Evolutionary conservation across 2,329 filamentous ascomycete species (phyloP), one percentile per base, ranked within the genome.

Genomic region (Fusarium chaquense): DNA sequence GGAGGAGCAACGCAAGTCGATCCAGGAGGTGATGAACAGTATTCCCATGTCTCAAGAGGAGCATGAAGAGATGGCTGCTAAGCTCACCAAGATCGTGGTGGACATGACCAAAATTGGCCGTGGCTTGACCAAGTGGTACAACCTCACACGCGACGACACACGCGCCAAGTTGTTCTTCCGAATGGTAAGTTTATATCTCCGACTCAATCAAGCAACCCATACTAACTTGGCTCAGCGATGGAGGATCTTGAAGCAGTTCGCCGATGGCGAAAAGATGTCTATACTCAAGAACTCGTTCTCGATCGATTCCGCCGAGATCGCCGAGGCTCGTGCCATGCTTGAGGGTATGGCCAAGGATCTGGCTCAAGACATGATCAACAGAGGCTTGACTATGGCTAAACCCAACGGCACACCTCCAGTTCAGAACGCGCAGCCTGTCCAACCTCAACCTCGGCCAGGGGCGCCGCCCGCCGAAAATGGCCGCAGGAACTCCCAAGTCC

Each of bases 211-310:
- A 52, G 35, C 36, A 20, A 33, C 43, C 28, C 36, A 4, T 50
- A 65, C 80, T 85, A 76, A 85, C 74, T 40, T 61, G 5, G 35
- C 41, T 11, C 71, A 90, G 87, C 85, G 87, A 62, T 77, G 82
- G 30, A 85, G 85, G 13, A 79, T 90, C 33, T 70, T 82, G 1
- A 82, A 81, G 45, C 88, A 90, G 71, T 90, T 87, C 64, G 73
- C 76, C 6, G 84, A 88, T 59, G 82, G 82, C 16, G 82, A 85
- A 2, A 76, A 78, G 49, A 82, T 85, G 80, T 78, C 74, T 4
- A 77, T 78, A 3, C 76, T 83, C 13, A 86, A 83, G 65, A 80
- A 83, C 9, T 77, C 75, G 4, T 86, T 90, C 46, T 87, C 85
- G 26, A 84, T 90, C 20, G 79, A 77, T n/a, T 75, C 79, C 0